Evolutionary conservation across 202 grass and related monocot genomes (phyloP), one percentile per base, ranked within the genome.

Genomic region (Hordeum pubiflorum): DNA sequence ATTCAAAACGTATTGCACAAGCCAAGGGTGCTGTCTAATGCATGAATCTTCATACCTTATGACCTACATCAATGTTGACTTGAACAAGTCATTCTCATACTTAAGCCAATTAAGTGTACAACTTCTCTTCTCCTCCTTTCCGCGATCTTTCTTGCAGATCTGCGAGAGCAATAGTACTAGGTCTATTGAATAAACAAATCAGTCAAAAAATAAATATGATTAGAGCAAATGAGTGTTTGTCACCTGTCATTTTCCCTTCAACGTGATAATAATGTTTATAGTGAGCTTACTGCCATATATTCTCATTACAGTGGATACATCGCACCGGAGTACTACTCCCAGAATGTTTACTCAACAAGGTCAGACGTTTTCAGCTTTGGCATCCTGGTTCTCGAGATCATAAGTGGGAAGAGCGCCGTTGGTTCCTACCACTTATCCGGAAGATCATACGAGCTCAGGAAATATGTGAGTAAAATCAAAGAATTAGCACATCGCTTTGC

Each of bases 381-480:
- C 11, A 82, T 62, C 20, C 61, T 82, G 31, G 41, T 74, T 54
- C 69, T 62, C 5, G 41, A 74, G 67, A 72, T 74, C 56, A 73
- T 81, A 43, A 82, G 57, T 24, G 69, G 66, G 2, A 74, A 82
- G 24, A 33, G 43, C 26, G 31, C 77, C 12, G 13, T 50, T 0
- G 62, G 77, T 24, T 79, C 77, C 8, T 68, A 79, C 62, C 9
- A 56, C 7, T 15, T 68, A 39, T 54, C 61, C 2, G 77, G 77
- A 79, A 79, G 63, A 65, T 79, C 60, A 23, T 64, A 52, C 8
- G 59, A 79, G 41, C 60, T 79, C 60, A 65, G 76, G 63, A 68
- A 63, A 68, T 80, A 80, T 29, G 63, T 80, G 63, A 68, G 46
- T 27, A 36, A 54, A 69, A 26, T 59, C 10, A 56, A 56, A 26